Conservation (phyloP, 176 grass and related monocot species). For the Paspalum notatum region DNA sequence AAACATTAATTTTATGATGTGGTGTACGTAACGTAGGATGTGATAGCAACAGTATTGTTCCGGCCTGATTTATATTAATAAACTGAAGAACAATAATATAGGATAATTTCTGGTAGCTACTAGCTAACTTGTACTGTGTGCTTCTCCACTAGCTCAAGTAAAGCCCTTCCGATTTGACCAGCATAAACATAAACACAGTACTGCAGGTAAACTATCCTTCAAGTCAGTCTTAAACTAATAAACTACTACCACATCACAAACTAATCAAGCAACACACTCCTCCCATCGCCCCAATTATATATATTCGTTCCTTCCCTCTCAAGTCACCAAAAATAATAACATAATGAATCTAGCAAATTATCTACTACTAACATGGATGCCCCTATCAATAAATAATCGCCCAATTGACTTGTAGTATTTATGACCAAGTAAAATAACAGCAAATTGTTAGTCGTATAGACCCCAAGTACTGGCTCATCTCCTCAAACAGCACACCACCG, state of each 20-base stretch:
- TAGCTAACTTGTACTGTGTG: too few relatives aligned
- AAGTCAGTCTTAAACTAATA: slow-evolving; percentile 35
- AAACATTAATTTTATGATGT: background rate
- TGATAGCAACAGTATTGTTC: background rate
- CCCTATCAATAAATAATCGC: background rate
- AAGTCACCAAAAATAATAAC: background rate
- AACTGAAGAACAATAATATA: too few relatives aligned
- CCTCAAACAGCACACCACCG: background rate
- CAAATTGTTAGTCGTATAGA: background rate
- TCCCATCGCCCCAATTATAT: too few relatives aligned
- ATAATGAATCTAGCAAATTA: background rate
- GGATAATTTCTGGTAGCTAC: too few relatives aligned
- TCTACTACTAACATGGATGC: background rate
- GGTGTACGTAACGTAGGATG: background rate
- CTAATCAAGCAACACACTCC: background rate
- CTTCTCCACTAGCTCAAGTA: background rate
- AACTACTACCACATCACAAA: too few relatives aligned
- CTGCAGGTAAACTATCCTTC: background rate
- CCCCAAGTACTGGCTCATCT: background rate
- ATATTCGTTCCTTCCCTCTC: background rate
- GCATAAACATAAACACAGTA: background rate
- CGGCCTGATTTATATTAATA: background rate
- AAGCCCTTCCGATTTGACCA: slow-evolving; percentile 16
- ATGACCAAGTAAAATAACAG: background rate
- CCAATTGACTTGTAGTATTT: background rate